A percentile compares a stretch with the other conserved stretches of the same genome.
Conservation (phyloP, 768 basidiomycete genomes). For the Lanmaoa rubissima region DNA sequence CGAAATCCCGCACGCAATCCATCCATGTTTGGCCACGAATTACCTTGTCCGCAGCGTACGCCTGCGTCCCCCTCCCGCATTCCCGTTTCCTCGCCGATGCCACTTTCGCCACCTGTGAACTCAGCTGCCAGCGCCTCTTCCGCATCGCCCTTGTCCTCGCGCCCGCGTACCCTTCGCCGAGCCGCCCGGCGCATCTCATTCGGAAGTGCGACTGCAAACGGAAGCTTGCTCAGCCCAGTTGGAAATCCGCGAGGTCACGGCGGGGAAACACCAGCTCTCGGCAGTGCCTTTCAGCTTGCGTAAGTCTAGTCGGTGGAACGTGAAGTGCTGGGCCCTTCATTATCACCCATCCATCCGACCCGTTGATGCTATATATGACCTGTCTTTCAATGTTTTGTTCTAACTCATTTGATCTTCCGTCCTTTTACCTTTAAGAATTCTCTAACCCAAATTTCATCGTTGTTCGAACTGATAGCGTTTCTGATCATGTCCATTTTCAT, state of each 20-base stretch:
- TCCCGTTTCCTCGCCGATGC: constrained; percentile 28
- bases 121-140: constrained; percentile 9
- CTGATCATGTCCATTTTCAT: neutral
- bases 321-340: constrained; percentile 7
- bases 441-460: neutral
- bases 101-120: constrained; percentile 17
- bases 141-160: constrained; percentile 17
- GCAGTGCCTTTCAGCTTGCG: constrained; percentile 70
- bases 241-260: constrained; percentile 26
- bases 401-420: neutral
- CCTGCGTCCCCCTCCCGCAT: constrained; percentile 32
- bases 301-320: constrained; percentile 26
- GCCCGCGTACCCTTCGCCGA: constrained; percentile 30
- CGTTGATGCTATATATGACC: constrained; percentile 12
- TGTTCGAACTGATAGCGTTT: neutral
- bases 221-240: constrained; percentile 38
- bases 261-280: constrained; percentile 44
- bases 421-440: neutral
- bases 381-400: neutral
- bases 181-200: constrained; percentile 65
- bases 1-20: constrained; percentile 57
- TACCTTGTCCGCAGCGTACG: constrained; percentile 45
- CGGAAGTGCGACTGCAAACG: constrained; percentile 41
- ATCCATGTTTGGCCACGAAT: constrained; percentile 65
- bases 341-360: neutral